These are phyloP conservation scores for Taphrina betulina DNA, from an alignment of 1,139 yeast species.

Conservation along the genomic window DNA sequence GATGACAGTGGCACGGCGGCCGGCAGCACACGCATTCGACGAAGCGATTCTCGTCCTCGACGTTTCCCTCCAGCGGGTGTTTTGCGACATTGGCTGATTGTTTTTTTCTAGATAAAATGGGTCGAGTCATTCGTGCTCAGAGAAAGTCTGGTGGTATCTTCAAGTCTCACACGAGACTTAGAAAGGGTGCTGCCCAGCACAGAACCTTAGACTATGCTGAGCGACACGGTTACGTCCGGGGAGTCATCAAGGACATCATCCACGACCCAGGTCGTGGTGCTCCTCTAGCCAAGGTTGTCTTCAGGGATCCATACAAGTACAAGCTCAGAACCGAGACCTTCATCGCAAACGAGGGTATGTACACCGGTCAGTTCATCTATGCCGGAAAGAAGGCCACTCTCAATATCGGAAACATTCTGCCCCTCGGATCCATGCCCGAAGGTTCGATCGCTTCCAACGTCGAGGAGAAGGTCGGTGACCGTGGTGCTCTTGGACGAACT, in stretches of 20 bases:
- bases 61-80: too few species aligned
- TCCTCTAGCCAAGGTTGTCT: constrained; percentile 97
- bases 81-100: too few species aligned
- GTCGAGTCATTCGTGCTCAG: constrained; percentile 99
- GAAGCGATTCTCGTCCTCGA: too few species aligned
- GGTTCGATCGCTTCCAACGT: constrained; percentile 99
- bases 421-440: constrained; percentile 96
- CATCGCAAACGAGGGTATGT: constrained; percentile 99
- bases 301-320: constrained; percentile 99
- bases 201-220: constrained; percentile 99
- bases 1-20: too few species aligned
- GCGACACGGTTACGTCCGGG: constrained; percentile 99
- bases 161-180: constrained; percentile 99
- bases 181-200: constrained; percentile 99
- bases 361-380: constrained; percentile 98
- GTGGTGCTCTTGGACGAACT: constrained; percentile 99
- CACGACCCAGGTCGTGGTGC: constrained; percentile 99
- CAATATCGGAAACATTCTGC: constrained; percentile 96
- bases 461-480: constrained; percentile 99
- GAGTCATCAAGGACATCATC: constrained; percentile 96
- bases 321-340: constrained; percentile 97
- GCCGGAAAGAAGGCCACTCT: constrained; percentile 99
- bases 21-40: too few species aligned
- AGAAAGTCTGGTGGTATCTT: constrained; percentile 99
- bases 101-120: constrained; percentile 46